Percentiles rank a stretch among this genome's conserved stretches.
These are phyloP conservation scores for Tricholoma sp. DNA, from an alignment of 768 basidiomycete genomes.

Conservation along the genomic window DNA sequence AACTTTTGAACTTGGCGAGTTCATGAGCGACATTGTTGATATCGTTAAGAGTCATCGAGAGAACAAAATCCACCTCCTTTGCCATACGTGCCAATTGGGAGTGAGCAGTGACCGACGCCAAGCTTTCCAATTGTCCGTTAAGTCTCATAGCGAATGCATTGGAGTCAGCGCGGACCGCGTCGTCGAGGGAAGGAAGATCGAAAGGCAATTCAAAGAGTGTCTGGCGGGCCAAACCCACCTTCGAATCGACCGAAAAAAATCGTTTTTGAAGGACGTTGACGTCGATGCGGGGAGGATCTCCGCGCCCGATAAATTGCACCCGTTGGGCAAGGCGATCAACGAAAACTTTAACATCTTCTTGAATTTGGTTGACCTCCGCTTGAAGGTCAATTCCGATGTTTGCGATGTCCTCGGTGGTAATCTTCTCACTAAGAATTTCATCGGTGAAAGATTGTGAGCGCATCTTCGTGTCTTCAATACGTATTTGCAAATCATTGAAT, in stretches of 20 bases:
- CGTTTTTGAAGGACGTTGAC: slow-evolving; percentile 26
- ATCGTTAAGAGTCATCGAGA: slow-evolving; percentile 31
- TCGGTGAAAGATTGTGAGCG: slow-evolving; percentile 41
- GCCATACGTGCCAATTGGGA: slow-evolving; percentile 50
- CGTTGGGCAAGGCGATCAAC: slow-evolving; percentile 42
- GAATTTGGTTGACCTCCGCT: slow-evolving; percentile 31
- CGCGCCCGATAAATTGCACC: slow-evolving; percentile 50
- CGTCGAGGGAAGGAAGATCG: slow-evolving; percentile 56
- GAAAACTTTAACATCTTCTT: slow-evolving; percentile 43
- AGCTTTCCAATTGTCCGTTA: slow-evolving; percentile 43
- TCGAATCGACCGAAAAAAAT: slow-evolving; percentile 33
- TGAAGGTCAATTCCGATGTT: slow-evolving; percentile 29
- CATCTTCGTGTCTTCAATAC: slow-evolving; percentile 54
- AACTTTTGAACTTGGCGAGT: slow-evolving; percentile 33
- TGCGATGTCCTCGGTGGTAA: slow-evolving; percentile 23
- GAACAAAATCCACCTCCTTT: slow-evolving; percentile 42
- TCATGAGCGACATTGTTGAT: slow-evolving; percentile 36
- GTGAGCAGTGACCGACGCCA: slow-evolving; percentile 44
- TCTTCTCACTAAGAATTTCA: slow-evolving; percentile 32
- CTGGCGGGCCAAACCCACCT: slow-evolving; percentile 24
- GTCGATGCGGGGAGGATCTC: slow-evolving; percentile 10
- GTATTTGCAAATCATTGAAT: slow-evolving; percentile 50
- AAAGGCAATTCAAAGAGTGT: slow-evolving; percentile 43
- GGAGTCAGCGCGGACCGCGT: slow-evolving; percentile 59
- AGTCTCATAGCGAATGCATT: slow-evolving; percentile 67